A percentile compares a stretch with the other conserved stretches of the same genome.
Conservation (phyloP, 2,329 filamentous ascomycete genomes). For the Diplodia mutila region DNA sequence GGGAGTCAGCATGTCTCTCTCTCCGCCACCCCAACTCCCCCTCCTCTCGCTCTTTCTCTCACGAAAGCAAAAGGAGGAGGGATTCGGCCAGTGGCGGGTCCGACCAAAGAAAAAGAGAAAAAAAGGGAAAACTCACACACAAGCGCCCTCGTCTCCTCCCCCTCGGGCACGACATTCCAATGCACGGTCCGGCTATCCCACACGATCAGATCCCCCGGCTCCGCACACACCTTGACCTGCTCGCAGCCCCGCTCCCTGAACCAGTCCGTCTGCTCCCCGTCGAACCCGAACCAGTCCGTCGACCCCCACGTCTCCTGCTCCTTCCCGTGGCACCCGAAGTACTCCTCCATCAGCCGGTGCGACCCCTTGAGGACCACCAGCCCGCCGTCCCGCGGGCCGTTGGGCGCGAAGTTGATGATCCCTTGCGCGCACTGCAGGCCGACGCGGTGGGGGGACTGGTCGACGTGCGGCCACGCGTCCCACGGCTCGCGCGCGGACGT, state of each 20-base stretch:
- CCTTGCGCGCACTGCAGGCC: constrained; percentile 51
- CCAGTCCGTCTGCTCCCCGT: constrained; percentile 49
- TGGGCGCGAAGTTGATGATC: constrained; percentile 50
- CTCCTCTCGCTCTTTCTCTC: no score
- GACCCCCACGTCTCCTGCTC: constrained; percentile 38
- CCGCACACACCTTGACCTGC: constrained; percentile 46
- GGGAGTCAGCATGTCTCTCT: neutral
- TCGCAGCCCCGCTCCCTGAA: constrained; percentile 46
- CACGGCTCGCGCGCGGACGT: constrained; percentile 44
- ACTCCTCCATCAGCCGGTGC: constrained; percentile 48
- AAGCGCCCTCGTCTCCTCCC: constrained; percentile 31
- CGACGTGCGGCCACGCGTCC: constrained; percentile 52
- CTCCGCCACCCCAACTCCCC: neutral
- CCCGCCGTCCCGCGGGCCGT: constrained; percentile 53
- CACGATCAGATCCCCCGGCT: constrained; percentile 50
- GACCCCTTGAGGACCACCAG: constrained; percentile 52
- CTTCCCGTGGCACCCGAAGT: constrained; percentile 39
- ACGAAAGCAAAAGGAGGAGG: no score
- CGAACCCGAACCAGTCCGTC: constrained; percentile 50
- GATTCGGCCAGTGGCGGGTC: no score
- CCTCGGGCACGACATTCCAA: constrained; percentile 41
- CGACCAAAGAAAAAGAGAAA: no score
- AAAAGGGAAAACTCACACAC: constrained; percentile 19
- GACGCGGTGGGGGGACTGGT: constrained; percentile 48
- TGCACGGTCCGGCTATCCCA: constrained; percentile 56